These are phyloP conservation scores for Lyophyllum decastes DNA, from an alignment of 768 basidiomycete genomes.

Conservation along the genomic window DNA sequence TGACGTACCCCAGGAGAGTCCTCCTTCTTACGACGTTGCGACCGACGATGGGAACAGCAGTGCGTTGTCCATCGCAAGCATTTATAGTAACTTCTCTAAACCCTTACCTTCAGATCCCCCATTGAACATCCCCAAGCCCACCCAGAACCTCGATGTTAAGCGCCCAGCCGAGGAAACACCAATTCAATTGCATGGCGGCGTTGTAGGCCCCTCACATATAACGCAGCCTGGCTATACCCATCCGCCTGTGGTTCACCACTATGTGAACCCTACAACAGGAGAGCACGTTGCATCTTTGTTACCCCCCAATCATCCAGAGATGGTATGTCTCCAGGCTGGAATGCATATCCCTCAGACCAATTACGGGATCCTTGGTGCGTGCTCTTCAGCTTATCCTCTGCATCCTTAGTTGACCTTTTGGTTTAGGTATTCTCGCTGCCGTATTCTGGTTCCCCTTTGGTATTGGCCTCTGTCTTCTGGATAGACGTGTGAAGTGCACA, in stretches of 20 bases:
- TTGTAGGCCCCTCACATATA: conserved; percentile 23
- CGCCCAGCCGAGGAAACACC: conserved; percentile 4
- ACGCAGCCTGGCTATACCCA: conserved; percentile 12
- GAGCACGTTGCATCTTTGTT: conserved; percentile 61
- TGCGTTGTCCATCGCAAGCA: conserved; percentile 18
- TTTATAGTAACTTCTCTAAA: background rate
- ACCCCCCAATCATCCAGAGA: conserved; percentile 80
- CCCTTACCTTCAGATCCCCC: background rate
- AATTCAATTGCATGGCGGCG: background rate
- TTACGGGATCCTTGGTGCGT: conserved; percentile 72
- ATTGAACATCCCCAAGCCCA: background rate
- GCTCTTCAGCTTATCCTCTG: background rate
- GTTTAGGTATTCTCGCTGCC: conserved; percentile 73
- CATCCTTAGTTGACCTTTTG: conserved; percentile 3
- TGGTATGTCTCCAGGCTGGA: conserved; percentile 82
- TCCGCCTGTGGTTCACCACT: conserved; percentile 63
- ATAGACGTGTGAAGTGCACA: conserved; percentile 65
- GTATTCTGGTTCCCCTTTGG: conserved; percentile 88
- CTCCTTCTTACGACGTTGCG: conserved; percentile 51
- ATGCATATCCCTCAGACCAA: conserved; percentile 62
- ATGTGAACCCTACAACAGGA: conserved; percentile 61
- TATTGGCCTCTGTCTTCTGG: conserved; percentile 75
- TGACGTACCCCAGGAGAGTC: conserved; percentile 35
- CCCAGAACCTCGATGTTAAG: conserved; percentile 10
- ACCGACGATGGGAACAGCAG: conserved; percentile 28